These are phyloP conservation scores for Pseudogymnoascus sp. DNA, from an alignment of 2,329 filamentous ascomycete species.

Conservation along the genomic window DNA sequence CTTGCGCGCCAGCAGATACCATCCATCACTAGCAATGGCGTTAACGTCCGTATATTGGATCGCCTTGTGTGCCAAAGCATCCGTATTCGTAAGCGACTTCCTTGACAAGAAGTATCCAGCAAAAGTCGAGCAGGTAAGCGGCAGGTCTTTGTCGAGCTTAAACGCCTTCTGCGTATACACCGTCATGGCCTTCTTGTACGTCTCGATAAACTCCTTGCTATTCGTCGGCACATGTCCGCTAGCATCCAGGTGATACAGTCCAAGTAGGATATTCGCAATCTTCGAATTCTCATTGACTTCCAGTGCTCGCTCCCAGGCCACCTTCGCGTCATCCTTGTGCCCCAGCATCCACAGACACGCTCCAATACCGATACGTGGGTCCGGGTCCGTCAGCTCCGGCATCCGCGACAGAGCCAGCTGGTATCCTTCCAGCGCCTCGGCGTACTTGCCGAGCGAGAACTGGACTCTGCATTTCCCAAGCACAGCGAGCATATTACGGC, in stretches of 20 bases:
- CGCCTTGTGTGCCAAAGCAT: conserved; percentile 80
- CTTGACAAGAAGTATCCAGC: conserved; percentile 81
- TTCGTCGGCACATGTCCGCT: conserved; percentile 76
- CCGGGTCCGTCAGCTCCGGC: conserved; percentile 82
- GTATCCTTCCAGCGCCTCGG: conserved; percentile 74
- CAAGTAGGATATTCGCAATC: conserved; percentile 81
- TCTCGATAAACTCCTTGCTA: conserved; percentile 71
- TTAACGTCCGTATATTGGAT: conserved; percentile 96
- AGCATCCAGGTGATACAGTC: conserved; percentile 79
- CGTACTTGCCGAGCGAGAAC: conserved; percentile 79
- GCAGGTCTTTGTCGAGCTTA: conserved; percentile 85
- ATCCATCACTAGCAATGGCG: conserved; percentile 92
- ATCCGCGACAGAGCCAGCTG: conserved; percentile 81
- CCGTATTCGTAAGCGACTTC: conserved; percentile 72
- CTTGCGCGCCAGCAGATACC: conserved; percentile 89
- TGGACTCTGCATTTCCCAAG: conserved; percentile 82
- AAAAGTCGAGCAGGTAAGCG: conserved; percentile 84
- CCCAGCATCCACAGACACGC: conserved; percentile 97
- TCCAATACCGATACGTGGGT: conserved; percentile 91
- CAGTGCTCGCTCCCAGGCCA: conserved; percentile 80
- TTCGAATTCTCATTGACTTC: conserved; percentile 79
- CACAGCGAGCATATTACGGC: conserved; percentile 84
- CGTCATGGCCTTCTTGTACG: conserved; percentile 92
- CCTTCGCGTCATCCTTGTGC: conserved; percentile 84
- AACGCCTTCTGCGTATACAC: conserved; percentile 90